Evolutionary conservation across 352 stramenopile species (phyloP), one percentile per base, ranked within the genome.

Genomic region (Globisporangium solare): DNA sequence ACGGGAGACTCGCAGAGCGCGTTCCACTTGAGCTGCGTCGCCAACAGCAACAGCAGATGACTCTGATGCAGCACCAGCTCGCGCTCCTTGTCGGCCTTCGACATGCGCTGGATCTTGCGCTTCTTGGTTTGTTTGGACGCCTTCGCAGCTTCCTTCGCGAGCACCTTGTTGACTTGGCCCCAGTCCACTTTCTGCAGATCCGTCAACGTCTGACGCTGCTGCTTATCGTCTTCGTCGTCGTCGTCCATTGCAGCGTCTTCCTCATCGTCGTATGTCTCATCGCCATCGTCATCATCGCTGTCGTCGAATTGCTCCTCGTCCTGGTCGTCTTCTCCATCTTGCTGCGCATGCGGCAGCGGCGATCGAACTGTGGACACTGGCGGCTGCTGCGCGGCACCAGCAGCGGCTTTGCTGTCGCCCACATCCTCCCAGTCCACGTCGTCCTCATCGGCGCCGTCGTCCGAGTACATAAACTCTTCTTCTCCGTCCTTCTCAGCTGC

Each of bases 401-500:
- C 37, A 27, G 6, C 22, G 21, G 24, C 37, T 22, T 12, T 35
- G 51, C 8, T n/a, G 3, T 40, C 27, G 7, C 40, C 47, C 43
- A 84, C 79, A 41, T 82, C 74, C 48, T 94, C 78, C 79, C 80
- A 88, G 52, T 86, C 76, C 31, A 88, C 64, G 6, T 77, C 73
- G 2, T 76, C 72, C n/a, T 79, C 71, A 5, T 87, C 74, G 3
- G 64, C 14, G 42, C 81, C 67, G 8, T 57, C 70, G 41, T 67
- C 61, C 64, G 78, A 88, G 60, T 83, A 85, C 18, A 52, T 60
- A 40, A 82, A 84, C 48, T 77, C 78, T 0, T 86, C 74, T 0
- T 85, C 74, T 0, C 74, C 74, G 6, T 68, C 56, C 18, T n/a
- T 21, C 6, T 22, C 45, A 15, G 39, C 39, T 43, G n/a, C 27